Base-by-base conservation (phyloP, 176 grass and related monocot genomes). In the Ananas comosus region DNA sequence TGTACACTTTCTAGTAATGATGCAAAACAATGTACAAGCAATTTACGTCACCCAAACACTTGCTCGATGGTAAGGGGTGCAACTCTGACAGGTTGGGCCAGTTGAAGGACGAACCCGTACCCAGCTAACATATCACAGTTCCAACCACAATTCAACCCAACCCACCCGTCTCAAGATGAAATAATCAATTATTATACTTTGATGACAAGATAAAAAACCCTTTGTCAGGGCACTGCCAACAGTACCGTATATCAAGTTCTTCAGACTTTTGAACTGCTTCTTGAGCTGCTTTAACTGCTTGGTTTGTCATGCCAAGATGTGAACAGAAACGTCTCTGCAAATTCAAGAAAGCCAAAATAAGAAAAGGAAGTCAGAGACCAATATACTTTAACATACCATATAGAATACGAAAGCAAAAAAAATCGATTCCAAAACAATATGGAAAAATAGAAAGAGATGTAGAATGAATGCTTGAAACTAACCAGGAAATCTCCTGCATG, bases 401-500 rank as follows among this genome's bases (percentile, higher is more conserved):
- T 13, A n/a, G n/a, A 3, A 42, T 42, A 42, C 4, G 5, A 42
- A 6, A 42, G 33, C 7, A 42, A 7, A 42, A 42, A 33, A 42
- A 42, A 8, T 5, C 0, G 6, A 42, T 42, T 42, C 6, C 33
- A 42, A 42, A 42, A 42, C 6, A 7, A 42, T 7, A 4, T 42
- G 33, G 33, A 56, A 10, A 8, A 69, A 33, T 2, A 22, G 47
- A 65, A 12, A 65, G 16, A 8, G 7, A 8, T 65, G 63, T 11
- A 21, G 12, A 65, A 22, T 19, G 18, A 23, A 12, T 65, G 63
- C 12, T 65, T 68, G 2, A 58, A 72, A 72, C 53, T 72, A 59
- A 72, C 70, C 70, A 72, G 47, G 70, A 72, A 72, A 63, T 59
- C 53, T 72, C 70, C 70, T 59, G 70, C 53, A 58, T 61, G 19